Evolutionary conservation across 2,329 filamentous ascomycete species (phyloP), one percentile per base, ranked within the genome.

Genomic region (Ascochyta pisi): DNA sequence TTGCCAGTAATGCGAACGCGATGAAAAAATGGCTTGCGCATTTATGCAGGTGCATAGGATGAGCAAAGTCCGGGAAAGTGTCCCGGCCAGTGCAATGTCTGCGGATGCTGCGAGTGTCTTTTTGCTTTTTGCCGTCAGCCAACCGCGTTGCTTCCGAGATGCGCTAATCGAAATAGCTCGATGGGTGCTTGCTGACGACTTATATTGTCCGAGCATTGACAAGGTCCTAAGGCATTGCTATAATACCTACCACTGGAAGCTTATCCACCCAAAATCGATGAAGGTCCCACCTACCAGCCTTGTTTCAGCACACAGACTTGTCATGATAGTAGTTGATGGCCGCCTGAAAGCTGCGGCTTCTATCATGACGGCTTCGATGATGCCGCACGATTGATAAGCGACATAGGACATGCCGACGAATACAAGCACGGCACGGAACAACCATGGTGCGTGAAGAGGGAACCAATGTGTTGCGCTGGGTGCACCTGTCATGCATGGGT

Each of bases 71-170:
- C 50, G 31, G 38, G 6, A 13, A 29, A 8, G 2, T 2, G 13
- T 7, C 10, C 45, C 45, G 23, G 6, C 51, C 51, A 54, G 49
- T 49, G n/a, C 26, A 13, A 16, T 39, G 8, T 6, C 1, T 38
- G 15, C 26, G 15, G 26, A 4, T 6, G 1, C 33, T 33, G 24
- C 39, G 33, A 16, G 15, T 40, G 6, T 33, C 13, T 8, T 29
- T 31, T 31, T 13, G 35, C 35, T 55, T 50, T 50, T 56, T 47
- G 37, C 53, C 41, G 35, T 33, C 43, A 50, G 46, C 45, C 52
- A 45, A 54, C 45, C 50, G 50, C 33, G n/a, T 38, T 29, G 26
- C 10, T 54, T 42, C 50, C 44, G 44, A 39, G 24, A 22, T 41
- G 38, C 39, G 51, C 39, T 45, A 40, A 49, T 39, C 45, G 34